These are phyloP conservation scores for Fistulifera pelliculosa DNA, from an alignment of 108 stramenopile genomes.

Conservation along the genomic window DNA sequence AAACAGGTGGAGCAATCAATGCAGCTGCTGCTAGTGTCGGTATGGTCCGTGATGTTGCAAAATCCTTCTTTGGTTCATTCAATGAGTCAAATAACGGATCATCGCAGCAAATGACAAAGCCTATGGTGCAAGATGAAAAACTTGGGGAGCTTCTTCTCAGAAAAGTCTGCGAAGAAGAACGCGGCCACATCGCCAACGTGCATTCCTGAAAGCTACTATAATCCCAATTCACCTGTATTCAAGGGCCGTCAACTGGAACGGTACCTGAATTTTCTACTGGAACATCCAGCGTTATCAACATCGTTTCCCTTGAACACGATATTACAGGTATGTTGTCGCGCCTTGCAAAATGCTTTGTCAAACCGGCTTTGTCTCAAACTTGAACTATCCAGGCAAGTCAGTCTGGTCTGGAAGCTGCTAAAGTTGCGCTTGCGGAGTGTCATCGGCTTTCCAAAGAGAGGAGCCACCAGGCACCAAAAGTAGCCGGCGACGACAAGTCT, in stretches of 20 bases:
- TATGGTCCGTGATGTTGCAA: conserved; percentile 49
- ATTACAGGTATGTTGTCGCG: conserved; percentile 34
- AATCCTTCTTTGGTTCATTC: conserved; percentile 50
- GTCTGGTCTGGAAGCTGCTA: conserved; percentile 79
- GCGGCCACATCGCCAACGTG: conserved; percentile 1
- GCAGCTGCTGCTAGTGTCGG: conserved; percentile 58
- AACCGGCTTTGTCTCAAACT: not conserved
- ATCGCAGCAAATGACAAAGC: not conserved
- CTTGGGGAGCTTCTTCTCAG: not conserved
- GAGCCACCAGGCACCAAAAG: conserved; percentile 27
- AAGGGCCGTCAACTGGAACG: conserved; percentile 51
- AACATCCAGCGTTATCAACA: conserved; percentile 69
- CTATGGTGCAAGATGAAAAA: not conserved
- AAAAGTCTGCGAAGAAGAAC: conserved; percentile 4
- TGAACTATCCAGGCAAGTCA: conserved; percentile 54
- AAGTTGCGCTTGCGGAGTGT: conserved; percentile 58
- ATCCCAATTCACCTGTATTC: conserved; percentile 37
- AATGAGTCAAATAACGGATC: not conserved
- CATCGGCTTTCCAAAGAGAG: conserved; percentile 29
- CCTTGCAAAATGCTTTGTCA: not conserved
- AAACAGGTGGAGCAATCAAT: conserved; percentile 42
- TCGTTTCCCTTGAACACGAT: conserved; percentile 80
- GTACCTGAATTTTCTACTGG: conserved; percentile 77
- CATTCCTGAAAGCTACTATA: conserved; percentile 38
- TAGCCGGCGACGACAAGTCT: conserved; percentile 29